phyloP scores from a whole-genome alignment of 2,329 filamentous ascomycete genomes.

The Penicillium sp. region DNA sequence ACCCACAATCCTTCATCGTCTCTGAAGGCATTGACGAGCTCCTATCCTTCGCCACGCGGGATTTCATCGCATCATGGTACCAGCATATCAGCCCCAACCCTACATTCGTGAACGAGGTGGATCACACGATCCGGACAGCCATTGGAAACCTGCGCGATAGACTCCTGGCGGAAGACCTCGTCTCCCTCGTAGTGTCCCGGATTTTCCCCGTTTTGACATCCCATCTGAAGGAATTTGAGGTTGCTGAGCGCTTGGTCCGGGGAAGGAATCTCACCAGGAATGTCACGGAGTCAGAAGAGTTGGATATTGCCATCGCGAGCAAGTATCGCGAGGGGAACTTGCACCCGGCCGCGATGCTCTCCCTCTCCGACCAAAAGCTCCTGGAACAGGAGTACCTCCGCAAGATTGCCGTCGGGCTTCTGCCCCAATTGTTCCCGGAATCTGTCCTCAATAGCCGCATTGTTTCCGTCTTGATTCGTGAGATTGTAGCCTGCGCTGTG shows the following conservation, averaged over 20 bases:
- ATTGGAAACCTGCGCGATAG: constrained; percentile 63
- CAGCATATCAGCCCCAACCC: constrained; percentile 70
- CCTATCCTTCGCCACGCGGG: constrained; percentile 64
- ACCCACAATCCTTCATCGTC: constrained; percentile 65
- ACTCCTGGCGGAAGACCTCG: constrained; percentile 67
- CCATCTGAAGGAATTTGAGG: constrained; percentile 82
- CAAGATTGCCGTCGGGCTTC: constrained; percentile 57
- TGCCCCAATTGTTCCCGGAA: constrained; percentile 66
- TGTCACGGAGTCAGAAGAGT: constrained; percentile 90
- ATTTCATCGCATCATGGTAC: constrained; percentile 88
- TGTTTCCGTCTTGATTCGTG: constrained; percentile 70
- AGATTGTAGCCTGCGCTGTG: constrained; percentile 88
- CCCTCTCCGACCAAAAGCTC: constrained; percentile 72
- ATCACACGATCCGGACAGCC: constrained; percentile 65
- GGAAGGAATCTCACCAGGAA: constrained; percentile 79
- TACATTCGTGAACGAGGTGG: constrained; percentile 76
- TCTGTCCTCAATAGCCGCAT: constrained; percentile 68
- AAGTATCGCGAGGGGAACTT: constrained; percentile 85
- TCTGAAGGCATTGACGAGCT: constrained; percentile 72
- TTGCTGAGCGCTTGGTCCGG: constrained; percentile 76
- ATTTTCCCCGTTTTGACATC: constrained; percentile 79
- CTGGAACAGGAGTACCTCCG: constrained; percentile 84
- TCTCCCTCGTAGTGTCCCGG: constrained; percentile 72
- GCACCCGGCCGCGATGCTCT: constrained; percentile 73
- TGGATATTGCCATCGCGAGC: constrained; percentile 88